These are phyloP conservation scores for Brassica balearica DNA, from an alignment of 441 rosid genomes.

Conservation along the genomic window DNA sequence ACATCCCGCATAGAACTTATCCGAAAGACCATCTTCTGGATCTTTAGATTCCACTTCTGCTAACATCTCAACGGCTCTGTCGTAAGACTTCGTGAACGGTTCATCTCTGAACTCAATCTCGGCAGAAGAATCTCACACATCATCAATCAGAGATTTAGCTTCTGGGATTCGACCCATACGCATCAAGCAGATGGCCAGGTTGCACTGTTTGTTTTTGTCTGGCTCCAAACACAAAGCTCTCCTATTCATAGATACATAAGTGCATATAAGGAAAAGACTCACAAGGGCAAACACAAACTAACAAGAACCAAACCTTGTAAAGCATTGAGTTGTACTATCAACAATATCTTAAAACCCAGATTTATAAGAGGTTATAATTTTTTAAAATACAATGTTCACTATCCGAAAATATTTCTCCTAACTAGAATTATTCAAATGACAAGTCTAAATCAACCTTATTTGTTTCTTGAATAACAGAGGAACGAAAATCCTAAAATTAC, in stretches of 20 bases:
- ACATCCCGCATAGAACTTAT: conserved; percentile 30
- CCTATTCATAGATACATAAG: conserved; percentile 43
- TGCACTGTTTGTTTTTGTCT: conserved; percentile 79
- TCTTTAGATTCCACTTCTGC: conserved; percentile 49
- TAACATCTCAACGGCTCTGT: conserved; percentile 71
- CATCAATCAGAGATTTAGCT: conserved; percentile 71
- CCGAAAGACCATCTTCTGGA: conserved; percentile 22
- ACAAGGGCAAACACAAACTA: background rate
- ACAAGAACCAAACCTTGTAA: conserved; percentile 48
- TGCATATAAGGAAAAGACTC: conserved; percentile 8
- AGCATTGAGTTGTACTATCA: too few species aligned
- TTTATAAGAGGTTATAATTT: too few species aligned
- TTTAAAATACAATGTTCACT: too few species aligned
- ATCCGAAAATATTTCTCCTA: too few species aligned
- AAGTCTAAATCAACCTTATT: too few species aligned
- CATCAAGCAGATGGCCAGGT: conserved; percentile 83
- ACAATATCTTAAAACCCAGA: too few species aligned
- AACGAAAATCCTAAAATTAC: too few species aligned
- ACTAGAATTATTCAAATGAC: too few species aligned
- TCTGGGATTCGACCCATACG: conserved; percentile 68
- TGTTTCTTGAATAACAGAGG: too few species aligned
- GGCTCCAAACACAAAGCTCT: conserved; percentile 68
- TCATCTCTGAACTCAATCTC: conserved; percentile 59
- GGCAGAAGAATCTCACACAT: conserved; percentile 49
- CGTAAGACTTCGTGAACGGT: conserved; percentile 66